phyloP scores from a whole-genome alignment of 1,284 basidiomycete species.

The Heterobasidion irregulare region DNA sequence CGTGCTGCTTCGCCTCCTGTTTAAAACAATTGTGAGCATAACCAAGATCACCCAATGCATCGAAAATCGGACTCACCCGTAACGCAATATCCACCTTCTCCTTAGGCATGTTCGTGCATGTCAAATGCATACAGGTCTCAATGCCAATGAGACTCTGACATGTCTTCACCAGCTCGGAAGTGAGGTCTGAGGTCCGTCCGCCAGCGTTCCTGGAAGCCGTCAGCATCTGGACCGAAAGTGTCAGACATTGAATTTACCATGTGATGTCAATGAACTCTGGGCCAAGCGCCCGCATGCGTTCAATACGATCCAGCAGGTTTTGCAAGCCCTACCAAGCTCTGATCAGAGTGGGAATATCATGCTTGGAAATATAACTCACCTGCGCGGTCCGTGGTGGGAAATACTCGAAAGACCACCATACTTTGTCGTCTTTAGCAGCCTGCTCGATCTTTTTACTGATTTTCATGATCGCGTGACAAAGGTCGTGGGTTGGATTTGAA shows the following conservation, averaged over 20 bases:
- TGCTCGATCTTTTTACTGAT: constrained; percentile 86
- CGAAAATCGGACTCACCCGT: constrained; percentile 40
- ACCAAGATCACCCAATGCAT: constrained; percentile 2
- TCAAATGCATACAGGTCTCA: constrained; percentile 97
- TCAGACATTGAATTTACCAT: constrained; percentile 45
- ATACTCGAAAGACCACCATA: constrained; percentile 97
- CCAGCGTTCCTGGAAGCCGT: constrained; percentile 76
- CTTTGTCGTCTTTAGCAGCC: constrained; percentile 72
- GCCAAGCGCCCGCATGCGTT: constrained; percentile 92
- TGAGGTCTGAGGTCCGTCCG: constrained; percentile 88
- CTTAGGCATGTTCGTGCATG: constrained; percentile 96
- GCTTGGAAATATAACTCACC: constrained; percentile 33
- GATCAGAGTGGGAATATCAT: background rate
- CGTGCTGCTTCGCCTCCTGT: constrained; percentile 85
- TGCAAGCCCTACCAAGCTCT: constrained; percentile 63
- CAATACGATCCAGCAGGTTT: constrained; percentile 94
- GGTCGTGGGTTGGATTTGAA: background rate
- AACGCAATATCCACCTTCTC: constrained; percentile 92
- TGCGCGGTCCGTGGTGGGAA: constrained; percentile 94
- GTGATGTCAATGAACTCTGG: constrained; percentile 99
- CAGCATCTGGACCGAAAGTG: constrained; percentile 5
- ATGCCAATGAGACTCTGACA: constrained; percentile 89
- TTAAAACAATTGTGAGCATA: constrained; percentile 12
- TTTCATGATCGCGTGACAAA: constrained; percentile 52
- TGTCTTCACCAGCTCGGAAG: constrained; percentile 93